Evolutionary conservation across 768 basidiomycete genomes (phyloP), one percentile per base, ranked within the genome.

Genomic region (Macrolepiota albuminosa): DNA sequence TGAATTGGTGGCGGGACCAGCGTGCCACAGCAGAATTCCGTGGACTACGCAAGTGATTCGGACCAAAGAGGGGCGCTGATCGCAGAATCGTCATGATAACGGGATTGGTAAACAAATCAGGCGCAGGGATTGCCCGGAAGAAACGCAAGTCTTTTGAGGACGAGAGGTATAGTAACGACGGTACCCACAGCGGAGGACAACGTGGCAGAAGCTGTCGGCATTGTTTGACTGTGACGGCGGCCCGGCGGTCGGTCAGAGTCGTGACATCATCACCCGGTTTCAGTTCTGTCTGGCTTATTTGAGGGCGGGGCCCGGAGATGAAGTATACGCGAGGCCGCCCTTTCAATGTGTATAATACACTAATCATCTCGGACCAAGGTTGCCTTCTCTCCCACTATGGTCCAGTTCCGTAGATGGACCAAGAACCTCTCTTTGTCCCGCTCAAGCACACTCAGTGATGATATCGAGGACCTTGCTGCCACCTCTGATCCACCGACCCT

Each of bases 401-500:
- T 47, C 16, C 56, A 37, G 16, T 39, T 63, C 13, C 37, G 49
- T 37, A 57, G 40, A 60, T 63, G 62, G 62, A 48, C 39, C 14
- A 64, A 53, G 24, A 45, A 57, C 11, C 54, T 58, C 18, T 51
- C 42, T 40, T 18, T 61, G 37, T 62, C 61, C 3, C 57, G 55
- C 31, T 50, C 63, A 16, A 61, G 58, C 43, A 48, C 63, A 21
- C 54, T 63, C 45, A 66, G 59, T 54, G 63, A 66, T 24, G 65
- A 67, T 51, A 54, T 63, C 4, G 58, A 54, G 42, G 58, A 60
- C 40, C 36, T 64, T 14, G 52, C 65, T 26, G 42, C 53, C 14
- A 31, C 56, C 18, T 48, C 61, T 2, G 61, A 64, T 33, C 61
- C 67, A 16, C 69, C 73, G 5, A 69, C 70, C 40, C 60, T 79